A percentile compares a stretch with the other conserved stretches of the same genome.
Evolutionary conservation across 2,329 filamentous ascomycete species (phyloP).

Genomic region (Blastomyces gilchristii): DNA sequence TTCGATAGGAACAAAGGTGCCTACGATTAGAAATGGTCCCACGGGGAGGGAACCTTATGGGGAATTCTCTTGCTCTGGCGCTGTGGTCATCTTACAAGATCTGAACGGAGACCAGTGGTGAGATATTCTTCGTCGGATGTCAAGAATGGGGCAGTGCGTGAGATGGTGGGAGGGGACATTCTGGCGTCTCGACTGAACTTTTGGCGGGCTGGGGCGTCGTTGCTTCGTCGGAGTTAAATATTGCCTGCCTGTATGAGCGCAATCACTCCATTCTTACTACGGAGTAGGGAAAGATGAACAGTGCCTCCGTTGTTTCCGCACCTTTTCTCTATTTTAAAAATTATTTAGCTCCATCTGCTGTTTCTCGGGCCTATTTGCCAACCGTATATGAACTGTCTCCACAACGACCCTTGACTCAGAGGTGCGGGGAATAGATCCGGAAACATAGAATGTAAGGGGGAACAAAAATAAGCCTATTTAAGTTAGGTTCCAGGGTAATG

Average conservation of each 20-base stretch:
- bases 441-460: background rate
- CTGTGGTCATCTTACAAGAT: background rate
- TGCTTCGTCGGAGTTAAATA: no score
- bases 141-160: background rate
- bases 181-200: no score
- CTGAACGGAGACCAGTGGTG: background rate
- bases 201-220: no score
- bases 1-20: background rate
- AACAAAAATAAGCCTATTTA: background rate
- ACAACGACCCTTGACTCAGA: no score
- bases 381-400: background rate
- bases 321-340: no score
- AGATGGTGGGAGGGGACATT: background rate
- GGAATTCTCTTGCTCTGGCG: background rate
- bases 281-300: background rate
- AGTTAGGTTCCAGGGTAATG: background rate
- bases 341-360: background rate
- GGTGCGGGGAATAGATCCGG: background rate
- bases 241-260: no score
- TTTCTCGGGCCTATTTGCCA: background rate
- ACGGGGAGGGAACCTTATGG: background rate
- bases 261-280: no score
- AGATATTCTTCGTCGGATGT: background rate
- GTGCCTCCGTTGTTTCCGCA: no score
- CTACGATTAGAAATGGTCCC: background rate